These are phyloP conservation scores for Penicillium coprophilum DNA, from an alignment of 495 filamentous ascomycete species.

Conservation along the genomic window DNA sequence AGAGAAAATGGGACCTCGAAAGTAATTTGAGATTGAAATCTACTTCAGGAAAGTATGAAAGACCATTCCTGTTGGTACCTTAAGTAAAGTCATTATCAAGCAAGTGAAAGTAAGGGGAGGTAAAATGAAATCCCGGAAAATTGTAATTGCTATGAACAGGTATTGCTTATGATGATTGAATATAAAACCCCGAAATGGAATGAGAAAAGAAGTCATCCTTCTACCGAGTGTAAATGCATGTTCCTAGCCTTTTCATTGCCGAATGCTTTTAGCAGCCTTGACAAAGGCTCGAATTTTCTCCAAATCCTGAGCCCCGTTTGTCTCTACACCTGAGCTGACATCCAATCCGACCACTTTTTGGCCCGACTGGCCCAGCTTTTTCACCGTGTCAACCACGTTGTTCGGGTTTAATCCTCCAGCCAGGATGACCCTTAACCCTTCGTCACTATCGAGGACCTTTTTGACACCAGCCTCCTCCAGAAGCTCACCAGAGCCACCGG, in stretches of 20 bases:
- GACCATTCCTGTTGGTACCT: background rate
- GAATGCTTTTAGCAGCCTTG: slow-evolving; percentile 60
- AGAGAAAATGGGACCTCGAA: background rate
- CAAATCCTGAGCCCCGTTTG: slow-evolving; percentile 74
- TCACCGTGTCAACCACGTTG: slow-evolving; percentile 68
- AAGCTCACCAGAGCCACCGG: slow-evolving; percentile 75
- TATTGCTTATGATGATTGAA: background rate
- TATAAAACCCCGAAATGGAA: background rate
- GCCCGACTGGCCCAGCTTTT: slow-evolving; percentile 52
- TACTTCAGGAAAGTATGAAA: background rate
- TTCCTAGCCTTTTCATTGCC: slow-evolving; percentile 19
- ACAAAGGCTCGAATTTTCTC: slow-evolving; percentile 84
- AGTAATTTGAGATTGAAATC: background rate
- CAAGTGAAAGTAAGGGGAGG: background rate
- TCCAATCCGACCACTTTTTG: slow-evolving; percentile 77
- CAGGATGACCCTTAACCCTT: slow-evolving; percentile 66
- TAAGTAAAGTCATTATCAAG: background rate
- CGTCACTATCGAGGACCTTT: slow-evolving; percentile 59
- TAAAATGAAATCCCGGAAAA: background rate
- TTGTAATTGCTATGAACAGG: background rate
- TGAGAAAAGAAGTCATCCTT: slow-evolving; percentile 5
- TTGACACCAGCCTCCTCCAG: slow-evolving; percentile 67
- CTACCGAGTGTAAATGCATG: background rate
- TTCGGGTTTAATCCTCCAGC: slow-evolving; percentile 78
- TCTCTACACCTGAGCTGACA: slow-evolving; percentile 91